Evolutionary conservation across 1,139 yeast genomes (phyloP), one percentile per base, ranked within the genome.

Genomic region (Yamadazyma atlantica): DNA sequence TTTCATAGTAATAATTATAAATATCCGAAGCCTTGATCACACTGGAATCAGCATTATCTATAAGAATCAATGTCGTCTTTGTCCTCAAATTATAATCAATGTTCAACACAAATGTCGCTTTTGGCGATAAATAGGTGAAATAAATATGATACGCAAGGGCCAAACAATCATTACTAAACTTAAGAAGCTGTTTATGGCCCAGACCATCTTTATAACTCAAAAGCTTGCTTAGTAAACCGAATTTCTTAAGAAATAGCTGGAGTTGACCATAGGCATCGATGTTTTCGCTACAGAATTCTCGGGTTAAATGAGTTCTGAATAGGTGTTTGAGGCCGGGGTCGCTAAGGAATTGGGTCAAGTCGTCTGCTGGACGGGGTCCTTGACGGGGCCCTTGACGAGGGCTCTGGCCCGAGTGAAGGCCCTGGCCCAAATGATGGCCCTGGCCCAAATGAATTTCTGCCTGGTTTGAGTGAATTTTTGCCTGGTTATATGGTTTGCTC

Each of bases 321-420:
- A 88, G 62, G 45, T 79, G 75, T 36, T 83, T 69, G 62, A 84
- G 62, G 0, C 95, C 97, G 0, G 97, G 96, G 53, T 90, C 97
- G 3, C 62, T 61, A 12, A 89, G 55, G 3, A 85, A 70, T 9
- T 68, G 66, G 28, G 66, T 60, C 26, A 46, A 34, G 9, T 15
- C 23, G 14, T 24, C 8, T n/a, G 8, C n/a, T 7, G 27, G 27
- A 11, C 8, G 6, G 6, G 14, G 27, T 11, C n/a, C 8, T 4
- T 27, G 6, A 8, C 11, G 8, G 29, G n/a, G n/a, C n/a, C n/a
- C n/a, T n/a, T n/a, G n/a, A n/a, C n/a, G n/a, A n/a, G n/a, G n/a
- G n/a, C n/a, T n/a, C n/a, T n/a, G n/a, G n/a, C n/a, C n/a, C n/a
- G n/a, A n/a, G n/a, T n/a, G n/a, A n/a, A n/a, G n/a, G n/a, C n/a